phyloP scores from a whole-genome alignment of 202 grass and related monocot genomes.

The Miscanthus sacchariflorus region DNA sequence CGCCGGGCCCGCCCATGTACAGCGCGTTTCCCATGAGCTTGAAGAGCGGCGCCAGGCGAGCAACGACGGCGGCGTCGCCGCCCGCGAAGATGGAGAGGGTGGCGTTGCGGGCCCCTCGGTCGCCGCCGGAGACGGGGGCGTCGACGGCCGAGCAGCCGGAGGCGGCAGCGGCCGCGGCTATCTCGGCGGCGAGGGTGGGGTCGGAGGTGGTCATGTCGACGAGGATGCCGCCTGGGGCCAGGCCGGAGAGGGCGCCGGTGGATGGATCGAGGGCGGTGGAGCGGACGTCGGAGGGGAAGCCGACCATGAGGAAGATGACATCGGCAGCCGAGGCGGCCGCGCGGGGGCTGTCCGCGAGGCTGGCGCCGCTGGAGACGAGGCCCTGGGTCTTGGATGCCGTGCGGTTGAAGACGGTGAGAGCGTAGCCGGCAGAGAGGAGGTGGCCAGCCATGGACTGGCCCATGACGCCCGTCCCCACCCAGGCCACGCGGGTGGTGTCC shows the following conservation, averaged over 20 bases:
- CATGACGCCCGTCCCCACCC: slow-evolving; percentile 97
- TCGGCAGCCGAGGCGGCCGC: slow-evolving; percentile 61
- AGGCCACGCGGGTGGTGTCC: slow-evolving; percentile 71
- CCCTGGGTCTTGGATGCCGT: slow-evolving; percentile 76
- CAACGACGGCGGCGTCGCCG: slow-evolving; percentile 64
- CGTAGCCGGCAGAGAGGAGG: slow-evolving; percentile 82
- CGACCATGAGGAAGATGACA: slow-evolving; percentile 97
- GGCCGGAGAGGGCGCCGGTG: slow-evolving; percentile 62
- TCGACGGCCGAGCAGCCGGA: slow-evolving; percentile 61
- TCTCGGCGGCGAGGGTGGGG: slow-evolving; percentile 79
- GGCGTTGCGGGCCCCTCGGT: slow-evolving; percentile 75
- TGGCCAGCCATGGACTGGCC: slow-evolving; percentile 93
- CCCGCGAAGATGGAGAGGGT: slow-evolving; percentile 85
- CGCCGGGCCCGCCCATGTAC: slow-evolving; percentile 87
- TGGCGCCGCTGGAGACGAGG: slow-evolving; percentile 66
- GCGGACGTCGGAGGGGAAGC: slow-evolving; percentile 86
- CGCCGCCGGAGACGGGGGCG: slow-evolving; percentile 81
- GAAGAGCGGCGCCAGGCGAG: slow-evolving; percentile 72
- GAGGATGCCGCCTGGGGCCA: slow-evolving; percentile 70
- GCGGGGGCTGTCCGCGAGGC: slow-evolving; percentile 56
- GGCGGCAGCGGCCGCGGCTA: slow-evolving; percentile 53
- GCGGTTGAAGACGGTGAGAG: slow-evolving; percentile 85
- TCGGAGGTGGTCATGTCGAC: slow-evolving; percentile 97
- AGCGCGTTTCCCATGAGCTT: slow-evolving; percentile 74
- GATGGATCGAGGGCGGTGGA: slow-evolving; percentile 66